Conservation (phyloP, 1,284 basidiomycete species). For the Trichosporon sp. region DNA sequence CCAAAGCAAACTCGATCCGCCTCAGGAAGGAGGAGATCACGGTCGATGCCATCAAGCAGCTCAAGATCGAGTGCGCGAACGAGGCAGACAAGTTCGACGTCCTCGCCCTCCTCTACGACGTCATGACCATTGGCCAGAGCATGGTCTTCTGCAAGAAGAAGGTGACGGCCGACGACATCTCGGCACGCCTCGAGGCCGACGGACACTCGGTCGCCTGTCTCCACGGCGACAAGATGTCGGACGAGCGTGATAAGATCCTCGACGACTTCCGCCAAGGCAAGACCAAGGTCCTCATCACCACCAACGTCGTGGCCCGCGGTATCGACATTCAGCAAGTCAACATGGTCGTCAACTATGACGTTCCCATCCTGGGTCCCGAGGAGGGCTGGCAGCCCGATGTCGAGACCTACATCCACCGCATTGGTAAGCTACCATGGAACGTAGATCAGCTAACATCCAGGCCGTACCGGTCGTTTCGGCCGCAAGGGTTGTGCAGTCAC, state of each 20-base stretch:
- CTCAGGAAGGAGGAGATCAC: slow-evolving; percentile 90
- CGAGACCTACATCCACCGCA: slow-evolving; percentile 97
- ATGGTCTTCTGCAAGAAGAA: slow-evolving; percentile 96
- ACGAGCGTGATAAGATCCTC: slow-evolving; percentile 85
- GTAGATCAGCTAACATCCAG: slow-evolving; percentile 34
- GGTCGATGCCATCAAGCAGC: slow-evolving; percentile 92
- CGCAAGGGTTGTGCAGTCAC: slow-evolving; percentile 94
- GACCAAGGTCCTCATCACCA: slow-evolving; percentile 97
- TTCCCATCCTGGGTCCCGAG: slow-evolving; percentile 65
- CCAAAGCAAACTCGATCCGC: slow-evolving; percentile 92
- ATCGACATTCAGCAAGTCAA: slow-evolving; percentile 99
- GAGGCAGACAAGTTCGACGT: slow-evolving; percentile 95
- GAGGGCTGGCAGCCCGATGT: slow-evolving; percentile 62
- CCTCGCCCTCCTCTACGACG: slow-evolving; percentile 80
- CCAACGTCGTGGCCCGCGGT: slow-evolving; percentile 95
- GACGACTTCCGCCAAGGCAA: slow-evolving; percentile 93
- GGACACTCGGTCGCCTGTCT: slow-evolving; percentile 95
- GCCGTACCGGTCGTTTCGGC: slow-evolving; percentile 90
- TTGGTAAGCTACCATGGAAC: slow-evolving; percentile 59
- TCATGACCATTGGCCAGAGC: slow-evolving; percentile 91
- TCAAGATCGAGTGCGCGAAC: slow-evolving; percentile 89
- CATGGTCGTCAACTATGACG: slow-evolving; percentile 98
- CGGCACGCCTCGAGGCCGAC: slow-evolving; percentile 80
- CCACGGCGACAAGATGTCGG: slow-evolving; percentile 86
- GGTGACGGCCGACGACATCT: slow-evolving; percentile 87